Base-by-base conservation (phyloP, 2,329 filamentous ascomycete species). In the Orbilia brochopaga region DNA sequence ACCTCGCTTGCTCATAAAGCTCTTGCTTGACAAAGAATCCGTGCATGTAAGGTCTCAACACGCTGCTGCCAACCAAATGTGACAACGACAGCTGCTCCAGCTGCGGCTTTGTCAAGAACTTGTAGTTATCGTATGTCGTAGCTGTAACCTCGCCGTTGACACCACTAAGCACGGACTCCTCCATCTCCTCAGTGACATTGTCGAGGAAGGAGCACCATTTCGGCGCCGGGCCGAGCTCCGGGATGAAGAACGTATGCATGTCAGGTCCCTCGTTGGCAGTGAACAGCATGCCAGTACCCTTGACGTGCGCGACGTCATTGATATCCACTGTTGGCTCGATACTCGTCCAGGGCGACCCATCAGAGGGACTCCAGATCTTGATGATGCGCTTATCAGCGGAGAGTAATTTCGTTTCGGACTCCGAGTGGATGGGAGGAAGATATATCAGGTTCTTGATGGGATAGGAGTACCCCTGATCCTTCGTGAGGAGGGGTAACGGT, bases 171-270 rank as follows among this genome's bases (percentile, higher is more conserved):
- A 83, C 83, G 75, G 88, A 86, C 78, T 97, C 93, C 7, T 93
- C 93, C 91, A 99, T 97, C 80, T 99, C 95, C 81, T 99, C 94
- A 8, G 97, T 94, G 77, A 99, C 87, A 77, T 95, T 97, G 81
- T 99, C 95, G 73, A 99, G 82, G 86, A 97, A 97, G 1, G 90
- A 88, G 78, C 94, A 97, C 94, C 94, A 99, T 77, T 87, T 91
- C 0, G 94, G 95, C 0, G 94, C 92, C 0, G 93, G 91, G 1
- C 94, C 94, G 21, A 97, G 85, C 77, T 96, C 91, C 1, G 93
- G 93, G 58, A 97, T 90, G 79, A 97, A 94, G 82, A 97, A 97
- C 0, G 91, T 88, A 79, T 97, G 92, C 78, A 97, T 92, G 75
- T 96, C 91, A 76, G 91, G 88, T 66, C 94, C 95, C 82, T 99